phyloP scores from a whole-genome alignment of 176 grass and related monocot genomes.

The Sorghum bicolor region DNA sequence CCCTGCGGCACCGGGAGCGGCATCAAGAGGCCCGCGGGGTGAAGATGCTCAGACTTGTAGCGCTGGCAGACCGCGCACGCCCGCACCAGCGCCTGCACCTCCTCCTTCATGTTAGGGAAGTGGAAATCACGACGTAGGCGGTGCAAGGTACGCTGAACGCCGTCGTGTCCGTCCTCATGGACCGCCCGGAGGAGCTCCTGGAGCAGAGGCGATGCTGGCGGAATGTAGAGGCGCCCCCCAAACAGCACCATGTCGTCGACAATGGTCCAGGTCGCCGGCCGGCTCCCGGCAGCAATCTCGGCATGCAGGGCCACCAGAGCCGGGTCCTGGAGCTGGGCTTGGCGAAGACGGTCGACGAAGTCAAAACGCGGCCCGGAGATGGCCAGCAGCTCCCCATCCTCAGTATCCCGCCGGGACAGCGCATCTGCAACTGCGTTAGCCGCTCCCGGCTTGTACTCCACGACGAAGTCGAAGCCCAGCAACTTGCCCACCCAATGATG shows the following conservation, averaged over 20 bases:
- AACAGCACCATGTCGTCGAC: background rate
- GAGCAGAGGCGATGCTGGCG: background rate
- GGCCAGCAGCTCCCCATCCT: background rate
- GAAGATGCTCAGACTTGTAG: no score
- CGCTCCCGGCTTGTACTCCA: background rate
- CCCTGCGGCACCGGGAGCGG: no score
- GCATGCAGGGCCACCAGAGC: background rate
- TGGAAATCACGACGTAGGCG: no score
- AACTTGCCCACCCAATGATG: background rate
- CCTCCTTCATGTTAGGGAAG: no score
- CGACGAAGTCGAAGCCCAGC: background rate
- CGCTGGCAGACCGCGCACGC: no score
- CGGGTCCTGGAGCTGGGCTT: background rate
- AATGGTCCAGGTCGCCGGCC: background rate
- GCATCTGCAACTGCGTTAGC: background rate
- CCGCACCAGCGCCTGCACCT: no score
- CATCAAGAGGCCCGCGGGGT: no score
- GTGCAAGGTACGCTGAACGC: no score
- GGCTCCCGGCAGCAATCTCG: background rate
- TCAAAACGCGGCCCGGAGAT: background rate
- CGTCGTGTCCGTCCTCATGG: background rate
- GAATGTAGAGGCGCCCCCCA: background rate
- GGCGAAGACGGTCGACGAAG: background rate
- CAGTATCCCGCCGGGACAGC: background rate
- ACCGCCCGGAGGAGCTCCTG: background rate